Percentiles rank a stretch among this genome's conserved stretches.
Conservation (phyloP, 2,329 filamentous ascomycete species). For the Bipolaris zeicola region DNA sequence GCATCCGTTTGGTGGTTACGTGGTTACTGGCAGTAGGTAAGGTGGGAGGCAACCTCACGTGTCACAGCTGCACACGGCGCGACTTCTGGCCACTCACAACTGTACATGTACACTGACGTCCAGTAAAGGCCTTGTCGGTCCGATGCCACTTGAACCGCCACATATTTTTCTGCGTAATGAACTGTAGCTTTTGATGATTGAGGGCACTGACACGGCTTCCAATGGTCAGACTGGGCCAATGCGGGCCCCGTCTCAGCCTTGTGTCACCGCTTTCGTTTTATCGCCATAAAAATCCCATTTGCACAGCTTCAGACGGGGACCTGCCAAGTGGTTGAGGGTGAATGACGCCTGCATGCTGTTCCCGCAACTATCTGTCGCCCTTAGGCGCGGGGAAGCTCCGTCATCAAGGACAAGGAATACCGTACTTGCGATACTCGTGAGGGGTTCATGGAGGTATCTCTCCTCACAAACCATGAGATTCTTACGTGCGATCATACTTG, state of each 20-base stretch:
- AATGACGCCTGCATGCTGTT: constrained; percentile 1
- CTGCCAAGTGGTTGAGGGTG: too few relatives aligned
- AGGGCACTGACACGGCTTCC: neutral
- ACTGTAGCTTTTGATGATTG: neutral
- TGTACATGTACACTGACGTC: neutral
- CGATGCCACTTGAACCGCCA: neutral
- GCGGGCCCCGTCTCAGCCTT: neutral
- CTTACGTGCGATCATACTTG: neutral
- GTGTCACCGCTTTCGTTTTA: neutral
- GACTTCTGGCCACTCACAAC: constrained; percentile 18
- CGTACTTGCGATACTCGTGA: neutral
- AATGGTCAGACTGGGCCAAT: neutral
- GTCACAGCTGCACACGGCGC: constrained; percentile 6
- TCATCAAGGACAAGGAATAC: neutral
- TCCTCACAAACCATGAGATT: neutral
- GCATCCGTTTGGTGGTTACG: neutral
- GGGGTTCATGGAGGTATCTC: too few relatives aligned
- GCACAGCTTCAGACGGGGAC: neutral
- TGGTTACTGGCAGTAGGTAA: neutral
- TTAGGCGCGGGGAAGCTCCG: constrained; percentile 2
- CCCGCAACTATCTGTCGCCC: constrained; percentile 6
- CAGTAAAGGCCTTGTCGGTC: constrained; percentile 6
- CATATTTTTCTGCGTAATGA: neutral
- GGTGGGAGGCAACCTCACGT: neutral
- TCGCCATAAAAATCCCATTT: neutral